These are phyloP conservation scores for Metschnikowia koreensis DNA, from an alignment of 805 yeast species.

Conservation along the genomic window DNA sequence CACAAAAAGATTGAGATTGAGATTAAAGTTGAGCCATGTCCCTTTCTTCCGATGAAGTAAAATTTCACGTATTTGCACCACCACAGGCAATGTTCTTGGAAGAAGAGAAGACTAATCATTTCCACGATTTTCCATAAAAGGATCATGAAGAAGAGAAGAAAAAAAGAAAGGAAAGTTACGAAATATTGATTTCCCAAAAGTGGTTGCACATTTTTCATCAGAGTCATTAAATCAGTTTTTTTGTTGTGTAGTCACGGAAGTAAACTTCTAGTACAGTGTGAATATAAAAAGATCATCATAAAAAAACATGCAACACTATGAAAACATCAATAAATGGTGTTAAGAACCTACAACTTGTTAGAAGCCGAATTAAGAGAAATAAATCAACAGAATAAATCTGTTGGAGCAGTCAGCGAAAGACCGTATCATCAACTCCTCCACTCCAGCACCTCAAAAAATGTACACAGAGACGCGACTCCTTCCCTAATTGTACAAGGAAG, in stretches of 20 bases:
- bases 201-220: conserved; percentile 25
- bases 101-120: too few relatives aligned
- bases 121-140: too few relatives aligned
- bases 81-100: too few relatives aligned
- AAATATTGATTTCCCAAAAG: neutral
- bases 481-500: conserved; percentile 32
- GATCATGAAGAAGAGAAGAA: too few relatives aligned
- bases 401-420: conserved; percentile 36
- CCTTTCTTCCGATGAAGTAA: too few relatives aligned
- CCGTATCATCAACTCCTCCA: conserved; percentile 51
- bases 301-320: conserved; percentile 23
- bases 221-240: conserved; percentile 50
- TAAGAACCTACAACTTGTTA: conserved; percentile 4
- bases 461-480: conserved; percentile 56
- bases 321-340: conserved; percentile 20
- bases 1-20: too few relatives aligned
- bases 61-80: too few relatives aligned
- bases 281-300: conserved; percentile 48
- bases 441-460: conserved; percentile 48
- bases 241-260: conserved; percentile 38
- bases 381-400: neutral
- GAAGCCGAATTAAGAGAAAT: neutral
- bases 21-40: too few relatives aligned
- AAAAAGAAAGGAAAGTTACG: neutral
- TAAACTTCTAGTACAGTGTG: conserved; percentile 48